Conservation (phyloP, 331 rosid genomes). For the Quercus phellos region DNA sequence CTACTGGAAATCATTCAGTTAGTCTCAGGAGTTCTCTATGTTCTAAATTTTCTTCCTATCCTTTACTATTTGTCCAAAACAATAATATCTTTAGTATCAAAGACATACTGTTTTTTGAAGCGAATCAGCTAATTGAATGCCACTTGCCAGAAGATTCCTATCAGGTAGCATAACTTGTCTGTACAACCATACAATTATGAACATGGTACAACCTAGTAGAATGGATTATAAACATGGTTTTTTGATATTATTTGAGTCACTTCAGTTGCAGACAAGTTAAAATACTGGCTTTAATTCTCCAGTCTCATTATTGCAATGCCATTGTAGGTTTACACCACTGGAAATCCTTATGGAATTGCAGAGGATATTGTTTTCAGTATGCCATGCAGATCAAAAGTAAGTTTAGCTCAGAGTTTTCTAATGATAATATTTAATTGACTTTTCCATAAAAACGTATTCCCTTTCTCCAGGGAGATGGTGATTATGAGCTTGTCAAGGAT, state of each 20-base stretch:
- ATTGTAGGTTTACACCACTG: constrained; percentile 68
- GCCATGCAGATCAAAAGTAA: constrained; percentile 95
- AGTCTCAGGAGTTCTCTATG: background rate
- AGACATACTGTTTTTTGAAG: background rate
- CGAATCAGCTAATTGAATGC: background rate
- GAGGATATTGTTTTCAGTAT: constrained; percentile 90
- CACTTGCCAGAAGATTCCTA: background rate
- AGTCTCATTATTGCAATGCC: constrained; percentile 6
- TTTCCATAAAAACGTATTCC: background rate
- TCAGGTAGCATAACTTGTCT: background rate
- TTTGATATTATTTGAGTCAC: background rate
- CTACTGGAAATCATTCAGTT: background rate
- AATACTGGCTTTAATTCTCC: background rate
- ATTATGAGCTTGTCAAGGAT: constrained; percentile 84
- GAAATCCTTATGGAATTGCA: constrained; percentile 89
- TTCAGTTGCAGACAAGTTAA: background rate
- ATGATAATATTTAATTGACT: background rate
- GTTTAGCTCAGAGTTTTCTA: constrained; percentile 11
- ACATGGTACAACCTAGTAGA: too few species aligned
- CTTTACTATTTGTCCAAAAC: background rate
- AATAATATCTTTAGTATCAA: background rate
- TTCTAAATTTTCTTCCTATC: background rate
- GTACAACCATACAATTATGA: background rate
- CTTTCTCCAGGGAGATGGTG: constrained; percentile 76
- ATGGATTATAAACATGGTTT: background rate